These are phyloP conservation scores for Microbotryum scabiosae DNA, from an alignment of 1,284 basidiomycete species.

Conservation along the genomic window DNA sequence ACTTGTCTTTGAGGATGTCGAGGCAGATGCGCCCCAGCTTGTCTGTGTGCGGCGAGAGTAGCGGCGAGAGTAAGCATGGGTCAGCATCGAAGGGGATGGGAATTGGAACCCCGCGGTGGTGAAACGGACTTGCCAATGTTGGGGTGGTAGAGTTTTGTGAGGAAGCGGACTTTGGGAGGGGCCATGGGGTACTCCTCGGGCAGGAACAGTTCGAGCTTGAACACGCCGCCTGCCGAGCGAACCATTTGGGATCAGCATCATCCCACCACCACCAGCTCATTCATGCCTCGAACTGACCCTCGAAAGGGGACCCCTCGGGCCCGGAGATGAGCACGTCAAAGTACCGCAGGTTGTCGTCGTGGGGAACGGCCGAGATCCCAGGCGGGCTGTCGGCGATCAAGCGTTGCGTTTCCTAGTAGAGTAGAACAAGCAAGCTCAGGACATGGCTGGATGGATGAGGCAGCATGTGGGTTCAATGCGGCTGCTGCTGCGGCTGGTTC, in stretches of 20 bases:
- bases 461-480: conserved; percentile 2
- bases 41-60: conserved; percentile 50
- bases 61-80: not conserved
- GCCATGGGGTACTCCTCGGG: conserved; percentile 99
- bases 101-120: not conserved
- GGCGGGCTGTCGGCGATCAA: conserved; percentile 92
- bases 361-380: conserved; percentile 84
- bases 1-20: conserved; percentile 98
- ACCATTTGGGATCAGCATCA: not conserved
- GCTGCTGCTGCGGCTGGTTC: not conserved
- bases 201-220: conserved; percentile 91
- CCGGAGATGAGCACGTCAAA: conserved; percentile 97
- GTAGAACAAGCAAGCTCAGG: not conserved
- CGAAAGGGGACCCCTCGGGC: conserved; percentile 87
- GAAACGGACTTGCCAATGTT: conserved; percentile 69
- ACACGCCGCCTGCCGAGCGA: conserved; percentile 62
- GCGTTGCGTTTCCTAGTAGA: conserved; percentile 81
- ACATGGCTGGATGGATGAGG: not conserved
- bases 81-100: not conserved
- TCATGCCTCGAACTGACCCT: conserved; percentile 54
- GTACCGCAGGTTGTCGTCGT: conserved; percentile 96
- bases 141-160: conserved; percentile 99
- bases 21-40: conserved; percentile 97
- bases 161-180: conserved; percentile 94
- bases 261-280: not conserved